Percentiles rank a stretch among this genome's conserved stretches.
Evolutionary conservation across 2,329 filamentous ascomycete species (phyloP).

Genomic region (Lasiodiplodia hormozganensis): DNA sequence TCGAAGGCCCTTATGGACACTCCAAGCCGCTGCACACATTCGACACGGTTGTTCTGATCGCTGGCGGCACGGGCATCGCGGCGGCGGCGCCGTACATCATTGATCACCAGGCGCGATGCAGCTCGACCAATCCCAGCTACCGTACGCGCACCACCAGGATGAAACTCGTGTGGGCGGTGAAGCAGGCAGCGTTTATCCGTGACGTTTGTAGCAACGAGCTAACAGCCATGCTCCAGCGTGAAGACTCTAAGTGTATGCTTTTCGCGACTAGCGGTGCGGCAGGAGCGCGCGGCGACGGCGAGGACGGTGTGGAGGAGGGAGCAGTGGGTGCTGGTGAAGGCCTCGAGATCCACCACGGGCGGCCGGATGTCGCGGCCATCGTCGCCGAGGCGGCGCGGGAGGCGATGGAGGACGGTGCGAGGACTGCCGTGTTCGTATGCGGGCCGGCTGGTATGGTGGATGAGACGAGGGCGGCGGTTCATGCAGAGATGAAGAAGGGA

Average conservation of each 20-base stretch:
- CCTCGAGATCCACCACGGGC: constrained; percentile 40
- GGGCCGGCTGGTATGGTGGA: constrained; percentile 56
- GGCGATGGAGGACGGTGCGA: constrained; percentile 37
- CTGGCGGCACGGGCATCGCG: constrained; percentile 46
- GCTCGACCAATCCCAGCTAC: constrained; percentile 30
- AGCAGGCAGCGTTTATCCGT: constrained; percentile 40
- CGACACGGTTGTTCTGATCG: constrained; percentile 45
- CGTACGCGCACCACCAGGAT: constrained; percentile 33
- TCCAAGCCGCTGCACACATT: constrained; percentile 51
- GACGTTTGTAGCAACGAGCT: constrained; percentile 37
- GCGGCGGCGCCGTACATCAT: constrained; percentile 42
- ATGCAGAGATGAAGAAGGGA: constrained; percentile 44
- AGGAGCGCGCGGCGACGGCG: background rate
- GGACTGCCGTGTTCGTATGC: constrained; percentile 52
- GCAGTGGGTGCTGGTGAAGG: too few species aligned
- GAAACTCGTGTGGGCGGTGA: constrained; percentile 44
- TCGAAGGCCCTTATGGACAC: constrained; percentile 61
- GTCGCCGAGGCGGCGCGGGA: constrained; percentile 45
- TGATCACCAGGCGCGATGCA: constrained; percentile 14
- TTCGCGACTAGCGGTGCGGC: constrained; percentile 24
- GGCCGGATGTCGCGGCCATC: constrained; percentile 48
- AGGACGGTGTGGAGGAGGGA: constrained; percentile 24
- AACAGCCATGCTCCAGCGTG: constrained; percentile 32
- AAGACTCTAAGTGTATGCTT: constrained; percentile 33
- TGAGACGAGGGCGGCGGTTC: constrained; percentile 50